Base-by-base conservation (phyloP, 2,329 filamentous ascomycete species). In the Aspergillus floridensis region DNA sequence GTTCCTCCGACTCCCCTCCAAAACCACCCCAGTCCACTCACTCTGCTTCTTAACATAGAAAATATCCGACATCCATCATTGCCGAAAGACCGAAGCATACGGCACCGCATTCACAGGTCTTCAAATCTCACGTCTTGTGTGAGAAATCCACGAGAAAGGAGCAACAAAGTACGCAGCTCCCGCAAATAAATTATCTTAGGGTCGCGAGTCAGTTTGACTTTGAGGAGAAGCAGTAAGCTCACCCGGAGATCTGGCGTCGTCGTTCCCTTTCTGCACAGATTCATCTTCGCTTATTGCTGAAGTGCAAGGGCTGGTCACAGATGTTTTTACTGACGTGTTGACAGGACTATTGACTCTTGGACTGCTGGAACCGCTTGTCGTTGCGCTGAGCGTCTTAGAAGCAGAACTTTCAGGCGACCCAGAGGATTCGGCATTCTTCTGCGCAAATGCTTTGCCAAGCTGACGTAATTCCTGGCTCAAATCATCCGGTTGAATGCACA, bases 401-500 rank as follows among this genome's bases (percentile, higher is more conserved):
- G 1, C 3, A 19, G 5, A 19, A 22, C 26, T 32, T 4, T 16
- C 14, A 44, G 16, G 12, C 8, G 41, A 35, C 12, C 32, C 19
- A 14, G 12, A n/a, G 31, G 41, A 11, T 10, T 31, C 22, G 1
- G 46, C 26, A 21, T 31, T 8, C 8, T 19, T 16, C 35, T 51
- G 41, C 3, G 52, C 24, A 4, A 59, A 19, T 5, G 24, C 29
- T 16, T 31, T 49, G 16, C 59, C 59, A 10, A 59, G 11, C 1
- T 8, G 35, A 22, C 24, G 50, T n/a, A 59, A 35, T 8, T 59
- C 57, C 14, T 49, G 38, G 4, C 44, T 62, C 49, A 52, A 29
- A 38, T 62, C 57, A 2, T 57, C 50, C 2, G 60, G 60, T 4
- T 51, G 50, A 14, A 57, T 59, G 26, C 60, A 62, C n/a, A 58